Evolutionary conservation across 176 grass and related monocot species (phyloP).

Genomic region (Cenchrus americanus): DNA sequence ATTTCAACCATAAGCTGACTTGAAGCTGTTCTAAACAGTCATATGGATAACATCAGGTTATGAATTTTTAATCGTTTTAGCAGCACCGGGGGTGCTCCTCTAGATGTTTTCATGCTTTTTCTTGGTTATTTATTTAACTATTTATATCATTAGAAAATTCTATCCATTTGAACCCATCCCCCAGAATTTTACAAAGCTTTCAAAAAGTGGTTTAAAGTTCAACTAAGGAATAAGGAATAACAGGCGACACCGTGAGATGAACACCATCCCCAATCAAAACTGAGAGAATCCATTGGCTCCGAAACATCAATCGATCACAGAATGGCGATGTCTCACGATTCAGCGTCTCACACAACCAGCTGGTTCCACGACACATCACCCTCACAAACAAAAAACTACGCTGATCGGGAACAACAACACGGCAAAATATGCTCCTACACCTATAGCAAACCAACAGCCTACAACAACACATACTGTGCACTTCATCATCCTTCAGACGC

Average conservation of each 20-base stretch:
- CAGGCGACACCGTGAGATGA: neutral
- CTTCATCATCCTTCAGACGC: neutral
- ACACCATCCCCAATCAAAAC: constrained; percentile 8
- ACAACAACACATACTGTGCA: neutral
- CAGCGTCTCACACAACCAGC: neutral
- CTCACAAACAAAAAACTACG: constrained; percentile 29
- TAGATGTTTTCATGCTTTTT: too few relatives aligned
- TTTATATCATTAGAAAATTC: too few relatives aligned
- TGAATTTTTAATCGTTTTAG: too few relatives aligned
- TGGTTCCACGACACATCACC: neutral
- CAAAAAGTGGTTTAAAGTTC: too few relatives aligned
- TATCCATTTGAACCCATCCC: too few relatives aligned
- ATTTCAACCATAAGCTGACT: too few relatives aligned
- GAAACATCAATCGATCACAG: constrained; percentile 29
- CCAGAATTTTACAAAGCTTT: too few relatives aligned
- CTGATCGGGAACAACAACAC: neutral
- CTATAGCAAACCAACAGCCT: constrained; percentile 30
- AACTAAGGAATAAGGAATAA: neutral
- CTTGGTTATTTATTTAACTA: too few relatives aligned
- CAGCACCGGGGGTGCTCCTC: too few relatives aligned
- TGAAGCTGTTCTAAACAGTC: too few relatives aligned
- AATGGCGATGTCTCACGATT: neutral
- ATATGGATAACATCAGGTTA: too few relatives aligned
- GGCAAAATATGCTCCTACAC: constrained; percentile 41
- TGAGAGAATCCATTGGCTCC: constrained; percentile 20